Percentiles rank a stretch among this genome's conserved stretches.
These are phyloP conservation scores for Lumnitzera littorea DNA, from an alignment of 345 rosid species.

Conservation along the genomic window DNA sequence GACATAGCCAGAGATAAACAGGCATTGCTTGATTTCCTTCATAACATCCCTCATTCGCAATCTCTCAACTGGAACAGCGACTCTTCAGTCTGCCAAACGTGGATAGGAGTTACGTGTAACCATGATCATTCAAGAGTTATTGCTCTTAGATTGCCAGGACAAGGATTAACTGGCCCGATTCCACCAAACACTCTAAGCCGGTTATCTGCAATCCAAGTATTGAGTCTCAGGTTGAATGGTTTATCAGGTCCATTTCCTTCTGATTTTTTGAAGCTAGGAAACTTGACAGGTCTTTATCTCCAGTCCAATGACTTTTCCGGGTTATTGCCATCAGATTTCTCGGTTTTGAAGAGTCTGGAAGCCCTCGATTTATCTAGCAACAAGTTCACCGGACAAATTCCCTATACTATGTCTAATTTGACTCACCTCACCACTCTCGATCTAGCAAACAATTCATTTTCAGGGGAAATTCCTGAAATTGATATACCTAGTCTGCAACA, in stretches of 20 bases:
- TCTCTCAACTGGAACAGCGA: slow-evolving; percentile 51
- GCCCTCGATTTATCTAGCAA: slow-evolving; percentile 57
- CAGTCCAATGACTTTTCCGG: slow-evolving; percentile 64
- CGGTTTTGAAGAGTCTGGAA: slow-evolving; percentile 51
- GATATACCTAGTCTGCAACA: slow-evolving; percentile 40
- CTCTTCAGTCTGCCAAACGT: slow-evolving; percentile 44
- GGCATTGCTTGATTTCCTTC: slow-evolving; percentile 61
- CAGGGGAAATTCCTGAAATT: slow-evolving; percentile 63
- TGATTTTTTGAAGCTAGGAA: slow-evolving; percentile 40
- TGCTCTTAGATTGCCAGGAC: slow-evolving; percentile 52
- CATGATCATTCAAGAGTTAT: slow-evolving; percentile 42
- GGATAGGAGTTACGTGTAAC: slow-evolving; percentile 74
- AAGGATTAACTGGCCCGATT: slow-evolving; percentile 46
- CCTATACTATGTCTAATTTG: slow-evolving; percentile 42
- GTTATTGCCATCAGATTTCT: slow-evolving; percentile 51
- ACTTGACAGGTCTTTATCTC: slow-evolving; percentile 54
- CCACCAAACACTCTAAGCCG: slow-evolving; percentile 47
- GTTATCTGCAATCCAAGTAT: slow-evolving; percentile 44
- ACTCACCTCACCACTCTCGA: slow-evolving; percentile 42
- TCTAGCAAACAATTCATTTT: slow-evolving; percentile 65
- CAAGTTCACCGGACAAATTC: slow-evolving; percentile 51
- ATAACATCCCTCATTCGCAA: slow-evolving; percentile 42
- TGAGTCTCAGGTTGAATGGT: slow-evolving; percentile 70
- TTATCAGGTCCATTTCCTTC: slow-evolving; percentile 62
- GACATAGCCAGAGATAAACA: slow-evolving; percentile 55